These are phyloP conservation scores for Trypanosoma congolense DNA, from an alignment of 208 protist genomes.

Conservation along the genomic window DNA sequence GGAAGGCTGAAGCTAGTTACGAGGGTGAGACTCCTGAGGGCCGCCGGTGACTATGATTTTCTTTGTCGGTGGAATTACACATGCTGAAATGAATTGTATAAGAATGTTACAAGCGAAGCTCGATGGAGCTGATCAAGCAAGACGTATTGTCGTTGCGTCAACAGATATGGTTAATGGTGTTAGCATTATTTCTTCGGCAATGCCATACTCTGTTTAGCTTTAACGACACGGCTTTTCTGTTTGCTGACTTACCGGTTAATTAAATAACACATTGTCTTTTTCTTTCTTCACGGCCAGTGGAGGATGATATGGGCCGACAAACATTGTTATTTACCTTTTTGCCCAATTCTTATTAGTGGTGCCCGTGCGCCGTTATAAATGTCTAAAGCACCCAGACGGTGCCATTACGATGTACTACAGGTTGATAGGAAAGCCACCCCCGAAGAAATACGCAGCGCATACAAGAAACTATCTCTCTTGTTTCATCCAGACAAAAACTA, in stretches of 20 bases:
- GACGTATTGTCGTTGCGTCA: conserved; percentile 47
- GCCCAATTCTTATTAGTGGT: background rate
- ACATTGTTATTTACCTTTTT: background rate
- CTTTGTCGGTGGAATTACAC: conserved; percentile 92
- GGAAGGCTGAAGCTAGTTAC: conserved; percentile 49
- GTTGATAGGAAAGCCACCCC: conserved; percentile 67
- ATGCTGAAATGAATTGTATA: conserved; percentile 88
- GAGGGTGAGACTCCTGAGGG: conserved; percentile 26
- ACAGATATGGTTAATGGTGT: conserved; percentile 67
- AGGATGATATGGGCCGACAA: too few species aligned
- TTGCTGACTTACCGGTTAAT: background rate
- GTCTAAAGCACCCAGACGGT: conserved; percentile 47
- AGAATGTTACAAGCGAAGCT: conserved; percentile 73
- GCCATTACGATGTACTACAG: conserved; percentile 87
- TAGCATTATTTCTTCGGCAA: conserved; percentile 40
- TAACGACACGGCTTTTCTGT: conserved; percentile 2
- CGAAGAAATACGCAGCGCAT: conserved; percentile 80
- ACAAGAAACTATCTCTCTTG: conserved; percentile 81
- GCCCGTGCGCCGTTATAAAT: conserved; percentile 11
- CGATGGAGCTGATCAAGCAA: conserved; percentile 28
- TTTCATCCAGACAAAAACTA: conserved; percentile 91
- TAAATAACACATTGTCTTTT: conserved; percentile 1
- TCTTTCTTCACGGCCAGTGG: background rate
- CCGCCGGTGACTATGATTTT: conserved; percentile 72
- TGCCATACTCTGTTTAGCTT: conserved; percentile 29